phyloP scores from a whole-genome alignment of 2,329 filamentous ascomycete genomes.

The Orbilia brochopaga region DNA sequence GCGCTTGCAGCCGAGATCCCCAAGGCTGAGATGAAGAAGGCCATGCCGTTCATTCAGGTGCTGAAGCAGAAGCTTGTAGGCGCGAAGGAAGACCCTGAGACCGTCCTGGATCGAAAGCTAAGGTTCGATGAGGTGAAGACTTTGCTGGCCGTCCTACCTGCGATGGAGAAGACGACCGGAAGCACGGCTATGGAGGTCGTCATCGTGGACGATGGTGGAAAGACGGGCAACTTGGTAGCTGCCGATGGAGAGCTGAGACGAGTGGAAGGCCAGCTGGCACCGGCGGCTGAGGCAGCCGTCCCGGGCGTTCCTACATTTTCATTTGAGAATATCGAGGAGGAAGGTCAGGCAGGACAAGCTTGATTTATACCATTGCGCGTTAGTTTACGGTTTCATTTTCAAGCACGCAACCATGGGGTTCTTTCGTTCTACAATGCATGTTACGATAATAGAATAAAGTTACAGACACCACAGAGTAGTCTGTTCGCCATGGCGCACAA shows the following conservation, averaged over 20 bases:
- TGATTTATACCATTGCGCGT: background rate
- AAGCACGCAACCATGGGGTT: background rate
- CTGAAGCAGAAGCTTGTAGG: constrained; percentile 80
- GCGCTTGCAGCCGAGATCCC: constrained; percentile 76
- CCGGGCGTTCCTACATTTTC: constrained; percentile 81
- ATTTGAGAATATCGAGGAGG: constrained; percentile 76
- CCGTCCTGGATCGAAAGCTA: constrained; percentile 81
- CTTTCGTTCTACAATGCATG: too few relatives aligned
- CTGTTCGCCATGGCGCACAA: too few relatives aligned
- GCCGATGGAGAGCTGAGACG: constrained; percentile 62
- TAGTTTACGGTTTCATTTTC: background rate
- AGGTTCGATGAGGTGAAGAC: constrained; percentile 82
- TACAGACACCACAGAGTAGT: too few relatives aligned
- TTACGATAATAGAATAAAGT: too few relatives aligned
- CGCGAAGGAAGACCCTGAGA: constrained; percentile 69
- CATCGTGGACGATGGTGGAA: constrained; percentile 72
- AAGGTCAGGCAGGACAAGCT: constrained; percentile 23
- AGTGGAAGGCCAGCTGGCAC: constrained; percentile 63
- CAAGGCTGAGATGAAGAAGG: constrained; percentile 94
- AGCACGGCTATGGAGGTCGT: constrained; percentile 75
- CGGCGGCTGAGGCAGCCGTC: constrained; percentile 73
- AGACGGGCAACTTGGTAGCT: constrained; percentile 66
- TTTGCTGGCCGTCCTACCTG: constrained; percentile 77
- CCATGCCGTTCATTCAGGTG: constrained; percentile 91
- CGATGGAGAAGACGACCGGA: constrained; percentile 76